Percentiles rank a stretch among this genome's conserved stretches.
phyloP scores from a whole-genome alignment of 2,329 filamentous ascomycete genomes.

The Leptographium radiaticola region DNA sequence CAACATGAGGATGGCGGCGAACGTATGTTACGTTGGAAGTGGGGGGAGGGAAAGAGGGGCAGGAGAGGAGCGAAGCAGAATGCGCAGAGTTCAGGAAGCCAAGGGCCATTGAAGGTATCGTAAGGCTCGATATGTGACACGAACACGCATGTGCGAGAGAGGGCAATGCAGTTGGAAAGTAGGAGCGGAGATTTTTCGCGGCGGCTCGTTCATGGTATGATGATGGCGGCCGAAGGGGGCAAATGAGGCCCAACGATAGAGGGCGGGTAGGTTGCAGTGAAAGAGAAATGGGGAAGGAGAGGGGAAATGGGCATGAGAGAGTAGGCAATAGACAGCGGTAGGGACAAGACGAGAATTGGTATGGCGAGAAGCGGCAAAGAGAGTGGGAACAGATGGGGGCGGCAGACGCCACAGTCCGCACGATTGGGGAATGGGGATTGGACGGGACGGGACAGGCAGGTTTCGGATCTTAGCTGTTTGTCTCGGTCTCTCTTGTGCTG shows the following conservation, averaged over 20 bases:
- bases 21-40: not conserved
- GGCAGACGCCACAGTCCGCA: not conserved
- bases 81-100: not conserved
- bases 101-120: not conserved
- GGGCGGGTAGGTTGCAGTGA: not conserved
- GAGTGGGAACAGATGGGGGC: not conserved
- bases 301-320: not conserved
- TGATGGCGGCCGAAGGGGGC: not conserved
- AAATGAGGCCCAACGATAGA: not conserved
- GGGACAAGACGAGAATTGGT: not conserved
- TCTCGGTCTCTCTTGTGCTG: too few relatives aligned
- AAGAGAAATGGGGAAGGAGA: not conserved
- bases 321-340: not conserved
- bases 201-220: not conserved
- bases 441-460: not conserved
- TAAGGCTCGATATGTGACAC: not conserved
- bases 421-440: not conserved
- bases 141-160: not conserved
- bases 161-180: not conserved
- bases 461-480: too few relatives aligned
- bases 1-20: conserved; percentile 12
- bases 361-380: not conserved
- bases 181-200: not conserved
- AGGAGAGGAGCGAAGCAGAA: not conserved
- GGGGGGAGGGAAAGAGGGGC: not conserved